Evolutionary conservation across 352 stramenopile genomes (phyloP).

Genomic region (Pythium volutum): DNA sequence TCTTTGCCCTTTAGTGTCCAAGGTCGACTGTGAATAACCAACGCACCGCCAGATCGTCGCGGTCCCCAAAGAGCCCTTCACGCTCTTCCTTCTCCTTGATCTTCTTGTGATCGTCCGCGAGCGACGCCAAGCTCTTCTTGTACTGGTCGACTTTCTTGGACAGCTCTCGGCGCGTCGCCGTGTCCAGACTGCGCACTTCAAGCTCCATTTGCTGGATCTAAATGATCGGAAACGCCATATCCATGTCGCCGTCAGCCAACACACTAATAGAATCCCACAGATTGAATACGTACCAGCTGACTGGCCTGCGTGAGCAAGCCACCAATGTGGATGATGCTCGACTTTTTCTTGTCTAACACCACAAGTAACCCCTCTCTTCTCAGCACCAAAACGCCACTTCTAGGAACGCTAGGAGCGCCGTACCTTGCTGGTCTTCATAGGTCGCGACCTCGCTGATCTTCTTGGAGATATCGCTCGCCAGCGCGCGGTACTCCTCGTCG

Average conservation of each 20-base stretch:
- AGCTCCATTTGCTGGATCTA: constrained; percentile 89
- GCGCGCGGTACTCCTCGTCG: constrained; percentile 83
- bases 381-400: neutral
- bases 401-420: neutral
- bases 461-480: constrained; percentile 85
- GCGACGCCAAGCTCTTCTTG: constrained; percentile 84
- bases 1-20: neutral
- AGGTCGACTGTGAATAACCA: neutral
- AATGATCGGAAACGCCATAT: neutral
- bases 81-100: constrained; percentile 84
- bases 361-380: neutral
- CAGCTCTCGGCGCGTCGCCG: constrained; percentile 74
- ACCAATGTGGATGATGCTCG: constrained; percentile 75
- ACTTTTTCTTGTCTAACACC: constrained; percentile 77
- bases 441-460: constrained; percentile 87
- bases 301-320: constrained; percentile 79
- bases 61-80: constrained; percentile 80
- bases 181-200: constrained; percentile 80
- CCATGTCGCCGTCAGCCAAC: neutral
- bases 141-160: constrained; percentile 90
- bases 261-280: neutral
- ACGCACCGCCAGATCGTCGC: constrained; percentile 58
- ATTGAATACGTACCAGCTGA: constrained; percentile 52
- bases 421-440: constrained; percentile 82
- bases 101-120: constrained; percentile 76